These are phyloP conservation scores for Wickerhamiella alocasiicola DNA, from an alignment of 805 yeast genomes.

Conservation along the genomic window DNA sequence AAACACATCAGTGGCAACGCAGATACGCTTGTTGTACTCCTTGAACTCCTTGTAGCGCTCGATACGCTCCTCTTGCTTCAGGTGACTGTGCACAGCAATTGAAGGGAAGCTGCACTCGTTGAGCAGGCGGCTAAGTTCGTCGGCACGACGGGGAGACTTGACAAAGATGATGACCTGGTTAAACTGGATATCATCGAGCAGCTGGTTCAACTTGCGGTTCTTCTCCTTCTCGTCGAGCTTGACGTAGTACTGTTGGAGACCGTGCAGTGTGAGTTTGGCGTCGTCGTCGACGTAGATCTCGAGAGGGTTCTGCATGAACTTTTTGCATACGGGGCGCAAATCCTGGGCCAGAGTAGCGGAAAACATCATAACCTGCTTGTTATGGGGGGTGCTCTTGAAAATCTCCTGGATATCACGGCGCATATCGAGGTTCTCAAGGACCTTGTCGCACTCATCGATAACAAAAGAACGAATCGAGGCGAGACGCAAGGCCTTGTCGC, in stretches of 20 bases:
- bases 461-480: constrained; percentile 88
- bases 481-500: constrained; percentile 79
- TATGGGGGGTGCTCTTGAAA: constrained; percentile 94
- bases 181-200: constrained; percentile 87
- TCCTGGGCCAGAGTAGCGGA: constrained; percentile 92
- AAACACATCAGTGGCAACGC: constrained; percentile 95
- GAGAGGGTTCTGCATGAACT: constrained; percentile 94
- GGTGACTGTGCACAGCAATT: constrained; percentile 88
- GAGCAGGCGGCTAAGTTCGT: constrained; percentile 76
- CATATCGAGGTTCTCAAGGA: constrained; percentile 82
- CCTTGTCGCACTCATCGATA: constrained; percentile 97
- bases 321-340: constrained; percentile 92
- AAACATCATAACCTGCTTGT: constrained; percentile 98
- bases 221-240: constrained; percentile 83
- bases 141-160: constrained; percentile 80
- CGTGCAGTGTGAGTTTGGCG: constrained; percentile 92
- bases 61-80: constrained; percentile 96
- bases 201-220: constrained; percentile 83
- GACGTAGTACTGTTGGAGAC: constrained; percentile 91
- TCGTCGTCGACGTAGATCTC: constrained; percentile 97
- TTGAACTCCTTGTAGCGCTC: constrained; percentile 91
- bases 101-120: constrained; percentile 94
- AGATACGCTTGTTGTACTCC: constrained; percentile 96
- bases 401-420: constrained; percentile 98
- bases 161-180: constrained; percentile 97